Base-by-base conservation (phyloP, 768 basidiomycete species). In the Mycena filopes region DNA sequence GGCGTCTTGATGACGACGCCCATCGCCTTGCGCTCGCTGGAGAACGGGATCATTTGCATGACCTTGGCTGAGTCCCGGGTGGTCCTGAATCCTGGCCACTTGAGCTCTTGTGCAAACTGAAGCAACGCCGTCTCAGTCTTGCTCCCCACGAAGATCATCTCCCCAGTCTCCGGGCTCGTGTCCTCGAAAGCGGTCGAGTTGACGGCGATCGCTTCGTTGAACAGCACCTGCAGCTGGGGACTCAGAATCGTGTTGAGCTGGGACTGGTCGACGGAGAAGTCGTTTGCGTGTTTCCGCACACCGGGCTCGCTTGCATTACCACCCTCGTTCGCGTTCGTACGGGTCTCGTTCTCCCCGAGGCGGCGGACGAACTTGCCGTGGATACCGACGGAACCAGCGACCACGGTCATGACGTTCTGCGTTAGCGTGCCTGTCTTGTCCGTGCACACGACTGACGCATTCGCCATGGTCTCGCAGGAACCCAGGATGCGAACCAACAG, bases 401-500 rank as follows among this genome's bases (percentile, higher is more conserved):
- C 97, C 67, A 99, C 94, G 13, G 91, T 88, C 98, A 99, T 99
- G 70, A 80, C 81, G 79, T 99, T 99, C 74, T 94, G 91, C 0
- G 98, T 99, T 23, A 99, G 89, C 11, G 96, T 98, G 41, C 97
- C 97, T 2, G 96, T 96, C 81, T 97, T 96, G 83, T 96, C 95
- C 16, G 95, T 96, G 79, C 95, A 96, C 5, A 98, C 87, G 63
- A 98, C 96, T 23, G 93, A 96, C 7, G 97, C 93, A 71, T 98
- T 98, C n/a, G 94, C 97, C 97, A 98, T 99, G 0, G 95, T 98
- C 80, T 99, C 98, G 78, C 97, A 99, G 15, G 96, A 96, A 7
- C 94, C 94, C 36, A 99, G 87, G 5, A 98, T 94, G 58, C 97
- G 95, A 28, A 99, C 98, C 45, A 99, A 87, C 0, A 99, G 83